Base-by-base conservation (phyloP, 441 rosid genomes). In the Aleurites moluccanus region DNA sequence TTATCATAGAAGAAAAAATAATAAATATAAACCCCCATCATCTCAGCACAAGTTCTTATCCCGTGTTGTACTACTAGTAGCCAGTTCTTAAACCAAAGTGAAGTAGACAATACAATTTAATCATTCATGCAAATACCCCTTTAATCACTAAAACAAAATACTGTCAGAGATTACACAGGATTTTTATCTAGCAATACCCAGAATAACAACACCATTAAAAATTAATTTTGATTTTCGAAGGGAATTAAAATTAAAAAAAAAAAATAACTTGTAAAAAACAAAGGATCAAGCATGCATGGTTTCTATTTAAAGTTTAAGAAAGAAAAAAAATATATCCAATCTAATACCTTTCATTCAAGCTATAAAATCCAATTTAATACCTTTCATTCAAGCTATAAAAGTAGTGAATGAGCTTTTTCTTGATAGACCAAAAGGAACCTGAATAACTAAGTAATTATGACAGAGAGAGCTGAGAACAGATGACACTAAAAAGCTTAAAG, bases 21-120 rank as follows among this genome's bases (percentile, higher is more conserved):
- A 45, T 60, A 13, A 33, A 55, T 53, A 61, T 38, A 18, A 16
- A 44, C 3, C 30, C 18, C 40, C 61, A 49, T 55, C 40, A 35
- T 52, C n/a, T 21, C 18, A 56, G 20, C 35, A 60, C 10, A 66
- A 55, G 44, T 65, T 70, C 69, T 73, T n/a, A 67, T 53, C 42
- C 1, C 62, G 40, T 25, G 40, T 64, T 70, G 42, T 11, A 27
- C 30, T 11, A 27, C 15, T 18, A 28, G 64, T 21, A 69, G n/a
- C 15, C 44, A 62, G 49, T 64, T 73, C 53, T 60, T 60, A 23
- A 53, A 56, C 40, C 25, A 23, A 64, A 75, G 60, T 73, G 63
- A 72, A 66, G 61, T 45, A 20, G 73, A 73, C 65, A 60, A 28
- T 69, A 72, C 13, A 73, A 30, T 10, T 10, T 18, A 59, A 33